phyloP scores from a whole-genome alignment of 768 basidiomycete species.

The Gyrodon lividus region DNA sequence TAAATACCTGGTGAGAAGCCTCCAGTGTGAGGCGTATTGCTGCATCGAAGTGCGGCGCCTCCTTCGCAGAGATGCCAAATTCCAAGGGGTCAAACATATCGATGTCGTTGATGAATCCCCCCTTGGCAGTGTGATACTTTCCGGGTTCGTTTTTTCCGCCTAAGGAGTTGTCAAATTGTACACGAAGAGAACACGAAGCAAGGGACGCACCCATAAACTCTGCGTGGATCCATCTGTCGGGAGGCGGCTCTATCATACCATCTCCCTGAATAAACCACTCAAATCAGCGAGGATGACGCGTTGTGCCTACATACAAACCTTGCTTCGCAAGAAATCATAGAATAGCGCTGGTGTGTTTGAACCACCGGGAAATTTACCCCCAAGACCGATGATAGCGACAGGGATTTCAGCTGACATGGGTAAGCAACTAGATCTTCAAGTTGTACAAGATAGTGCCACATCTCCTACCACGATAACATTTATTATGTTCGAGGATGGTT shows the following conservation, averaged over 20 bases:
- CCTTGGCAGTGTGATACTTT: slow-evolving; percentile 11
- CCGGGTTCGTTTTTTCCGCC: slow-evolving; percentile 11
- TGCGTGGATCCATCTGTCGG: slow-evolving; percentile 11
- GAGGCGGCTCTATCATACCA: slow-evolving; percentile 14
- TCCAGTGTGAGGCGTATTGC: slow-evolving; percentile 20
- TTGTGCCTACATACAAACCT: background rate
- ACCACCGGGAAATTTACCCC: slow-evolving; percentile 13
- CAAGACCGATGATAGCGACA: slow-evolving; percentile 13
- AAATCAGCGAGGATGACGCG: background rate
- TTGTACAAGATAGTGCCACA: too few species aligned
- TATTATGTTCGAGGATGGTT: too few species aligned
- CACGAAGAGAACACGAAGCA: background rate
- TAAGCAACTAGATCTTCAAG: too few species aligned
- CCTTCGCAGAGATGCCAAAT: slow-evolving; percentile 22
- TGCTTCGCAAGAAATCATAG: slow-evolving; percentile 14
- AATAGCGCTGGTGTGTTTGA: slow-evolving; percentile 12
- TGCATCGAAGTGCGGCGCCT: slow-evolving; percentile 17
- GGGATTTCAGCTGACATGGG: slow-evolving; percentile 12
- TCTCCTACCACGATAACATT: too few species aligned
- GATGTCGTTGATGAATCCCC: slow-evolving; percentile 15
- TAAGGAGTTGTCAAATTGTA: background rate
- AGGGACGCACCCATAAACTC: slow-evolving; percentile 9
- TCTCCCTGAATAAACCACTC: slow-evolving; percentile 3
- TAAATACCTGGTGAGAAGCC: slow-evolving; percentile 9
- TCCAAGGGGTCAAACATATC: slow-evolving; percentile 23